Percentiles rank a stretch among this genome's conserved stretches.
These are phyloP conservation scores for Microbotryum violaceum DNA, from an alignment of 1,284 basidiomycete genomes.

Conservation along the genomic window DNA sequence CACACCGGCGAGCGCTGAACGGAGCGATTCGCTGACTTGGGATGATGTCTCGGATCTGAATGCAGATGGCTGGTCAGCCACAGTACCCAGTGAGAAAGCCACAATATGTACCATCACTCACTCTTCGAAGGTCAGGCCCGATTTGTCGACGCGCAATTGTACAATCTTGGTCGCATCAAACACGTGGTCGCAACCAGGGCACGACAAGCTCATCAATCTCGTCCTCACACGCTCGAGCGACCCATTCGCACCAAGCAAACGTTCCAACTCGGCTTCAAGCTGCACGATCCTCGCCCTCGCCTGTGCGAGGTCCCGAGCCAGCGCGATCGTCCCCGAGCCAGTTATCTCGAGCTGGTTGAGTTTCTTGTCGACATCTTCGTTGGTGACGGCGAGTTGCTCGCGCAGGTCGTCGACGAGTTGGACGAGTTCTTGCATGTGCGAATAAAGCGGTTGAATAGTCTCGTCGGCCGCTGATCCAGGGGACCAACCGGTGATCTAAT, in stretches of 20 bases:
- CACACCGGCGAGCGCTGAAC: slow-evolving; percentile 11
- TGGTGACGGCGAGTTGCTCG: slow-evolving; percentile 61
- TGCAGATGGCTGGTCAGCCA: too few species aligned
- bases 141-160: slow-evolving; percentile 16
- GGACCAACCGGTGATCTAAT: slow-evolving; percentile 23
- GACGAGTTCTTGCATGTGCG: slow-evolving; percentile 43
- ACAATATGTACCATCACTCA: not conserved
- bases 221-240: slow-evolving; percentile 21
- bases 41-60: not conserved
- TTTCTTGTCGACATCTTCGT: slow-evolving; percentile 74
- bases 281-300: slow-evolving; percentile 52
- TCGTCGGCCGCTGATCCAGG: slow-evolving; percentile 27
- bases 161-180: slow-evolving; percentile 35
- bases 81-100: too few species aligned
- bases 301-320: slow-evolving; percentile 56
- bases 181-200: slow-evolving; percentile 33
- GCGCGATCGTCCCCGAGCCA: slow-evolving; percentile 52
- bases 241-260: slow-evolving; percentile 22
- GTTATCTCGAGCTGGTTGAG: slow-evolving; percentile 70
- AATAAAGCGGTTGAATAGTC: slow-evolving; percentile 39
- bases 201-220: slow-evolving; percentile 39
- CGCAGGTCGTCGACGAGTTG: slow-evolving; percentile 42
- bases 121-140: slow-evolving; percentile 18
- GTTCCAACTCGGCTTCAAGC: slow-evolving; percentile 58
- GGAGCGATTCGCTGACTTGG: slow-evolving; percentile 14